phyloP scores from a whole-genome alignment of 2,329 filamentous ascomycete genomes.

The Penicillium sclerotiorum region DNA sequence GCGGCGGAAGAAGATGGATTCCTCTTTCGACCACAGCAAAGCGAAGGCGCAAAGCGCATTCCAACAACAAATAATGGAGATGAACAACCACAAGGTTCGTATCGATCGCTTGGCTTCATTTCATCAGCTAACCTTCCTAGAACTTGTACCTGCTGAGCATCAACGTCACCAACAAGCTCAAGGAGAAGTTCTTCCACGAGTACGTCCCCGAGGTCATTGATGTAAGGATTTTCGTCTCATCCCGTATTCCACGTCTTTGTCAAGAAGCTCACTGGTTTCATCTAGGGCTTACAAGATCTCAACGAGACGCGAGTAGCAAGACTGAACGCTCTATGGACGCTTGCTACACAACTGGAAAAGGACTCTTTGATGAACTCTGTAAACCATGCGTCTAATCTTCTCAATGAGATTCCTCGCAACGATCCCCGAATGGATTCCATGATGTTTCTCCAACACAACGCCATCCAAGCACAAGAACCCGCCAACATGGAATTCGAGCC shows the following conservation, averaged over 20 bases:
- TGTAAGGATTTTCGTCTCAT: conserved; percentile 52
- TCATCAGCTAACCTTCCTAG: conserved; percentile 34
- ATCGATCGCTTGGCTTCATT: neutral
- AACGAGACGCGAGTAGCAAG: conserved; percentile 84
- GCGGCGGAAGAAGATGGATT: conserved; percentile 91
- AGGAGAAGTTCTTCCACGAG: conserved; percentile 96
- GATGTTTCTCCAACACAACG: conserved; percentile 97
- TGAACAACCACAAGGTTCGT: conserved; percentile 83
- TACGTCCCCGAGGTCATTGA: conserved; percentile 93
- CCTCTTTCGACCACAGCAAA: conserved; percentile 83
- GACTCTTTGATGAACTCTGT: conserved; percentile 74
- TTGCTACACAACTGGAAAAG: conserved; percentile 78
- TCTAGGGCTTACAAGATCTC: conserved; percentile 76
- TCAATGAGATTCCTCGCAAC: conserved; percentile 83
- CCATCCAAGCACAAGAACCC: conserved; percentile 79
- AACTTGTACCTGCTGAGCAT: conserved; percentile 97
- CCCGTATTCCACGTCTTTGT: neutral
- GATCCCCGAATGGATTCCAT: conserved; percentile 87
- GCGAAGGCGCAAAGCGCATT: conserved; percentile 87
- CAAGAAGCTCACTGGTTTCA: neutral
- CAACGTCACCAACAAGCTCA: conserved; percentile 96
- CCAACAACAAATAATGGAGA: conserved; percentile 88
- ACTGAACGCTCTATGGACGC: conserved; percentile 82
- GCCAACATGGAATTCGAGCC: conserved; percentile 85
- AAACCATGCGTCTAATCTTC: conserved; percentile 70